These are phyloP conservation scores for Sporothrix brasiliensis DNA, from an alignment of 2,329 filamentous ascomycete genomes.

Conservation along the genomic window DNA sequence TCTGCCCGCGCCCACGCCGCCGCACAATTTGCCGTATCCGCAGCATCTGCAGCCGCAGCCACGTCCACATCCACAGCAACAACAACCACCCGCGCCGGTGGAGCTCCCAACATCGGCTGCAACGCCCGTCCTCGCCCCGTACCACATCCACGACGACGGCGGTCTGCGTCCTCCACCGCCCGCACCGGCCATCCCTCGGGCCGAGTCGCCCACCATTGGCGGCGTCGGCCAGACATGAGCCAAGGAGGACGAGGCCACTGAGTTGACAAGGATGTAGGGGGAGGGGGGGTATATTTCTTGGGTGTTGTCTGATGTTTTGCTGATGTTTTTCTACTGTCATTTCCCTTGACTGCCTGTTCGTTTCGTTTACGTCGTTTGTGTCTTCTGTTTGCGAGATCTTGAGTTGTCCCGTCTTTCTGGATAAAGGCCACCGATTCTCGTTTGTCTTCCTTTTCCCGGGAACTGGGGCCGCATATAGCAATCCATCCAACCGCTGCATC, in stretches of 20 bases:
- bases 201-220: constrained; percentile 29
- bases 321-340: neutral
- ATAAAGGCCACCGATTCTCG: neutral
- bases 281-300: neutral
- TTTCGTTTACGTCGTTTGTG: neutral
- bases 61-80: constrained; percentile 16
- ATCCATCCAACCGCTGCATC: neutral
- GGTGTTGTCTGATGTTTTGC: neutral
- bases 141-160: neutral
- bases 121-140: neutral
- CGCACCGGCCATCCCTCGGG: constrained; percentile 4
- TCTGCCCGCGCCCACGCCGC: constrained; percentile 7
- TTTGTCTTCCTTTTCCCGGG: neutral
- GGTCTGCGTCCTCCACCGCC: constrained; percentile 1
- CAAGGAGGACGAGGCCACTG: neutral
- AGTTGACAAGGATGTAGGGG: neutral
- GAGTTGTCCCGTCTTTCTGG: neutral
- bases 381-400: neutral
- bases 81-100: constrained; percentile 36
- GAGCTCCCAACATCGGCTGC: constrained; percentile 43
- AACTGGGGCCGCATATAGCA: neutral
- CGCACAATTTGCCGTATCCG: neutral
- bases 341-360: neutral
- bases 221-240: neutral
- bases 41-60: neutral